Conservation (phyloP, 2,329 filamentous ascomycete species). For the Myriosclerotinia curreyana region DNA sequence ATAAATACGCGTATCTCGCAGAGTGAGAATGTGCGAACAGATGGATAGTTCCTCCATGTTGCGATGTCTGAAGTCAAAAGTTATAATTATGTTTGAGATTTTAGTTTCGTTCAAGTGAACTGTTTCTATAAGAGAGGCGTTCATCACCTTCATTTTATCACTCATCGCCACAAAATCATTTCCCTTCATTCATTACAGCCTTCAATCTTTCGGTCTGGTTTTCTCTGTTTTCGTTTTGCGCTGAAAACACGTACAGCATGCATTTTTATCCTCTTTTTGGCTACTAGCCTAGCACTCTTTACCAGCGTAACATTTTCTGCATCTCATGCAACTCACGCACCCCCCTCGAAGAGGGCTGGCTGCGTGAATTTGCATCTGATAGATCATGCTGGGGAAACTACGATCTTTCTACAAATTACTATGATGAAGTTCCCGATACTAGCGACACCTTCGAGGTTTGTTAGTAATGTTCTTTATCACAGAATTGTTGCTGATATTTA, state of each 20-base stretch:
- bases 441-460: slow-evolving; percentile 46
- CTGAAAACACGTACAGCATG: background rate
- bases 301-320: background rate
- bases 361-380: slow-evolving; percentile 20
- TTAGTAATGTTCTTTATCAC: background rate
- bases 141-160: background rate
- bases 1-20: too few relatives aligned
- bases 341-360: background rate
- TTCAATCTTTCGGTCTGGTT: background rate
- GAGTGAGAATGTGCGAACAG: too few relatives aligned
- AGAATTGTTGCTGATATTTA: background rate
- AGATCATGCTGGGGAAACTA: slow-evolving; percentile 46
- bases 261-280: slow-evolving; percentile 6
- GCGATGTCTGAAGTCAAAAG: background rate
- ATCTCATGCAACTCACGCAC: too few relatives aligned
- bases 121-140: background rate
- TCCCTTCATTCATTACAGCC: background rate
- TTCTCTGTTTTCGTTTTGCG: background rate
- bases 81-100: background rate
- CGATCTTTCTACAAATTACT: slow-evolving; percentile 45
- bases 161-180: background rate
- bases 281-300: background rate
- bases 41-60: background rate
- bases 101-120: background rate
- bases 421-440: slow-evolving; percentile 40